Conservation (phyloP, 148 eudicot genomes). For the Spergularia marina region DNA sequence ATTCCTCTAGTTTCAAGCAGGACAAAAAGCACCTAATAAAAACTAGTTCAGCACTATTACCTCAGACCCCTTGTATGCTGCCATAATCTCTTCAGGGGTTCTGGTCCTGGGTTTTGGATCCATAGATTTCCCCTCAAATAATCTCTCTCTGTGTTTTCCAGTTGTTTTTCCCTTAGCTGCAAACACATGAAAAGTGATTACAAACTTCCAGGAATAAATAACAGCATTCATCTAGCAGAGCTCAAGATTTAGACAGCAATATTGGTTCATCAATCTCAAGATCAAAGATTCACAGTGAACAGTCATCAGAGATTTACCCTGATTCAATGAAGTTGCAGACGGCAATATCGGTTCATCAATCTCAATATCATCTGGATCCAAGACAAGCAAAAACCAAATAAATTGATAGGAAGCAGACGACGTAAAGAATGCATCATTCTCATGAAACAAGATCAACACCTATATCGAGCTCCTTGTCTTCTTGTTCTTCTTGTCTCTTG, state of each 20-base stretch:
- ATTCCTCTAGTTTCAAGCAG: background rate
- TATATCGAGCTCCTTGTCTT: constrained; percentile 54
- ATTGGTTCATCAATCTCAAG: too few relatives aligned
- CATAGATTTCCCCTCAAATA: constrained; percentile 43
- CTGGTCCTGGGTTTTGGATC: constrained; percentile 55
- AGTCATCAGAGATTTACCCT: constrained; percentile 20
- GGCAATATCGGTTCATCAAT: constrained; percentile 60
- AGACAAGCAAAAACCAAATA: background rate
- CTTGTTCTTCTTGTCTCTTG: constrained; percentile 30
- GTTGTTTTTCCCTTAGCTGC: constrained; percentile 39
- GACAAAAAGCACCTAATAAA: constrained; percentile 1
- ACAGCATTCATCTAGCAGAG: background rate
- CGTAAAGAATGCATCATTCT: background rate
- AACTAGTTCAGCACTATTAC: constrained; percentile 30
- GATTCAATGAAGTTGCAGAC: constrained; percentile 51
- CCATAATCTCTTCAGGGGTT: constrained; percentile 75
- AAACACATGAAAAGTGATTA: constrained; percentile 15
- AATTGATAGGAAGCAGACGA: background rate
- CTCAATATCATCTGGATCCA: constrained; percentile 65
- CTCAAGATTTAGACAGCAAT: background rate
- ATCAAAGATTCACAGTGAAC: background rate
- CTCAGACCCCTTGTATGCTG: constrained; percentile 63
- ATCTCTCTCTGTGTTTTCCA: constrained; percentile 41
- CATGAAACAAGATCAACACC: constrained; percentile 35
- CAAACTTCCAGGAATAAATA: background rate